These are phyloP conservation scores for Vitis riparia DNA, from an alignment of 164 flowering plant genomes.

Conservation along the genomic window DNA sequence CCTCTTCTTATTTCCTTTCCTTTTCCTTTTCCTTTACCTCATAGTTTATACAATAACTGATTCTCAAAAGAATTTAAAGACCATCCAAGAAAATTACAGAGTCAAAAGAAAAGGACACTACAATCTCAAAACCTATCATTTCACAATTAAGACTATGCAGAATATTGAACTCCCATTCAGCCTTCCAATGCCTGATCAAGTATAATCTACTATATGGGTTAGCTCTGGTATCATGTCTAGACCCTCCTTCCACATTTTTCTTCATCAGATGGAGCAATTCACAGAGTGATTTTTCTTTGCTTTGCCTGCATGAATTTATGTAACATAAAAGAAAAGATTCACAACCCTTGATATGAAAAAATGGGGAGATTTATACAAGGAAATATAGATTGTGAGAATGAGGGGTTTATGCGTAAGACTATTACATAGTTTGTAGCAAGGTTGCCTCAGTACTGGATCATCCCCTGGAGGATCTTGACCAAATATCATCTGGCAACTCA, in stretches of 20 bases:
- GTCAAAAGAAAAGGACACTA: too few species aligned
- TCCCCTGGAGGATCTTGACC: conserved; percentile 80
- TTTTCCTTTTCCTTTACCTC: too few species aligned
- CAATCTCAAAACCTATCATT: too few species aligned
- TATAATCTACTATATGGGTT: too few species aligned
- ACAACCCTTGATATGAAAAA: neutral
- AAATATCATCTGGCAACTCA: conserved; percentile 93
- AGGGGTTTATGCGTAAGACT: neutral
- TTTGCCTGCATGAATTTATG: conserved; percentile 50
- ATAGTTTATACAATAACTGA: too few species aligned
- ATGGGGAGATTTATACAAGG: neutral
- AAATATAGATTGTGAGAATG: neutral
- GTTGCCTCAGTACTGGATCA: conserved; percentile 84
- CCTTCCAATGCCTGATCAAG: neutral
- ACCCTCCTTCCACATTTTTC: neutral
- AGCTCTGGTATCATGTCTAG: too few species aligned
- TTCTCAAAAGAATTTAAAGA: too few species aligned
- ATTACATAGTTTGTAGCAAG: conserved; percentile 87
- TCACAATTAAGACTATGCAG: neutral
- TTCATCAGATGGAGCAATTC: conserved; percentile 38
- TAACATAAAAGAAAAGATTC: neutral
- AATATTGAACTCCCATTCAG: neutral
- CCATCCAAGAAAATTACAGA: too few species aligned
- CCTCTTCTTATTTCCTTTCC: too few species aligned
- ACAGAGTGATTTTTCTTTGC: conserved; percentile 41